Evolutionary conservation across 352 stramenopile genomes (phyloP), one percentile per base, ranked within the genome.

Genomic region (Phytophthora ramorum): DNA sequence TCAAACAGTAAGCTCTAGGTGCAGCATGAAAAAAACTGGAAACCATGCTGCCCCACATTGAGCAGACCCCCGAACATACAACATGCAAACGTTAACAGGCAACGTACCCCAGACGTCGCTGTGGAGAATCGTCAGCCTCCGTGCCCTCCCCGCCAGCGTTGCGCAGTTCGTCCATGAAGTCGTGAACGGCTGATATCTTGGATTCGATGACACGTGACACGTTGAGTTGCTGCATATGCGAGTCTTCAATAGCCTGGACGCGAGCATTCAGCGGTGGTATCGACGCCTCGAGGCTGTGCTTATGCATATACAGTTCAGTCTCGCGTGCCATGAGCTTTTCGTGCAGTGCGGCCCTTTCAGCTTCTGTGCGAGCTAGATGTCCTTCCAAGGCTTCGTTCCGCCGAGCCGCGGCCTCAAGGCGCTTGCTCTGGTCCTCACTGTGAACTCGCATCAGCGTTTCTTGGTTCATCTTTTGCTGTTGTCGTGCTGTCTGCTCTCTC

Each of bases 81-180:
- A 35, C 32, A 76, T 5, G 45, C 44, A 63, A 30, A 38, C 45
- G 60, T 9, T 14, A 61, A 68, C 40, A 28, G 7, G 24, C 14
- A 20, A 76, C 78, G 41, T 74, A 92, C 84, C 81, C 72, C 69
- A 69, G 55, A 22, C 51, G 66, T 70, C 78, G 84, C 22, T 81
- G 60, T 5, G 76, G 78, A 17, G 81, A 90, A 47, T 87, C 76
- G 47, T 90, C 79, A 0, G 59, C 59, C 55, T 89, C 79, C 1
- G 79, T 92, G 20, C 75, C 64, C 48, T 91, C 81, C 0, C 74
- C 78, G 0, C 66, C 72, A 8, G 52, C 62, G 19, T 85, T 69
- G 8, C 80, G 75, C 7, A 91, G 65, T 13, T 90, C 84, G 13
- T 91, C 76, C 50, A 91, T 66, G 24, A 84, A 70, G n/a, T 88